These are phyloP conservation scores for Pholiota conissans DNA, from an alignment of 768 basidiomycete species.

Conservation along the genomic window DNA sequence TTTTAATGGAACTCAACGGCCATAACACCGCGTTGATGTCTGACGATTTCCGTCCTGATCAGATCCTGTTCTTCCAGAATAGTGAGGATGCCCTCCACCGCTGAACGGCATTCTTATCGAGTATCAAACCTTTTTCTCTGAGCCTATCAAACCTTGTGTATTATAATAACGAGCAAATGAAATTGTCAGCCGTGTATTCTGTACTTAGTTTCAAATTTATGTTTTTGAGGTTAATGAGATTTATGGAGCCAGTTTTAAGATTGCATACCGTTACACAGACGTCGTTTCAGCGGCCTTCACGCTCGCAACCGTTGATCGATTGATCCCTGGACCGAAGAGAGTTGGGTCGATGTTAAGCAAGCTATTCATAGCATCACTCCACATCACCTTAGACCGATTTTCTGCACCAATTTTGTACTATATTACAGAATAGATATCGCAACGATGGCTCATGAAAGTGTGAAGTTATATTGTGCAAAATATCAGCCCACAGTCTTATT, in stretches of 20 bases:
- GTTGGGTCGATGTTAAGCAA: too few species aligned
- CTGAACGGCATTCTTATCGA: neutral
- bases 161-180: neutral
- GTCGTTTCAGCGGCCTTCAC: constrained; percentile 73
- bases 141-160: too few species aligned
- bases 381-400: too few species aligned
- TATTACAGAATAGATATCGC: too few species aligned
- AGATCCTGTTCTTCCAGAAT: constrained; percentile 7
- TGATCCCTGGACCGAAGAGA: constrained; percentile 80
- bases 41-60: neutral
- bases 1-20: neutral
- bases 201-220: too few species aligned
- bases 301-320: constrained; percentile 59
- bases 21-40: neutral
- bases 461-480: too few species aligned
- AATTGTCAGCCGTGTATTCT: too few species aligned
- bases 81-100: constrained; percentile 9
- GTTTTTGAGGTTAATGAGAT: constrained; percentile 62
- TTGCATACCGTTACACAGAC: constrained; percentile 65
- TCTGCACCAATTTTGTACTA: too few species aligned
- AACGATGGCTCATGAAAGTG: too few species aligned
- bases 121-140: too few species aligned
- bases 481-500: too few species aligned
- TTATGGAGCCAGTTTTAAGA: constrained; percentile 62
- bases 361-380: too few species aligned